These are phyloP conservation scores for Jacaranda mimosifolia DNA, from an alignment of 257 asterid genomes.

Conservation along the genomic window DNA sequence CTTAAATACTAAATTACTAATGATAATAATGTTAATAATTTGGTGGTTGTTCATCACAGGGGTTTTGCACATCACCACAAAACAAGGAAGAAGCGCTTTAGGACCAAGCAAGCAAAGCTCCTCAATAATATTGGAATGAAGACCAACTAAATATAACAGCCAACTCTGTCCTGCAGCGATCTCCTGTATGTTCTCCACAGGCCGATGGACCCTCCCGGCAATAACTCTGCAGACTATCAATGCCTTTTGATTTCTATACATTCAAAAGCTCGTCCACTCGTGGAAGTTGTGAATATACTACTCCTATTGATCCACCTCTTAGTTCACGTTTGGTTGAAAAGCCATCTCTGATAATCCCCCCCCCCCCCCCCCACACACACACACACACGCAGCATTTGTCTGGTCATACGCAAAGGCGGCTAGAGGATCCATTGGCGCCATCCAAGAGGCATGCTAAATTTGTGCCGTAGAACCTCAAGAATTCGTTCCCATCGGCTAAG, in stretches of 20 bases:
- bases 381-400: constrained; percentile 79
- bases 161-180: constrained; percentile 71
- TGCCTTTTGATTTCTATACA: constrained; percentile 60
- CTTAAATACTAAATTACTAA: no score
- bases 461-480: constrained; percentile 78
- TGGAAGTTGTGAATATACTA: constrained; percentile 86
- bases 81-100: constrained; percentile 87
- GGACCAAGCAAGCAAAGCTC: constrained; percentile 89
- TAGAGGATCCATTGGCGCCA: constrained; percentile 67
- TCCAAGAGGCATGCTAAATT: constrained; percentile 76
- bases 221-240: constrained; percentile 87
- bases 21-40: no score
- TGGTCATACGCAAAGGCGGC: constrained; percentile 72
- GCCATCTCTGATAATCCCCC: constrained; percentile 70
- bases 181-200: constrained; percentile 75
- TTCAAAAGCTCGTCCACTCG: constrained; percentile 84
- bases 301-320: constrained; percentile 69
- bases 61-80: constrained; percentile 79
- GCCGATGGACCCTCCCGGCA: constrained; percentile 93
- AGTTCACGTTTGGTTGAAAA: constrained; percentile 67
- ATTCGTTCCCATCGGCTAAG: constrained; percentile 89
- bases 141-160: constrained; percentile 93
- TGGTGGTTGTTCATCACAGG: constrained; percentile 42
- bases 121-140: constrained; percentile 85
- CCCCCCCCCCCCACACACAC: no score